phyloP scores from a whole-genome alignment of 2,329 filamentous ascomycete genomes.

The Setomelanomma holmii region DNA sequence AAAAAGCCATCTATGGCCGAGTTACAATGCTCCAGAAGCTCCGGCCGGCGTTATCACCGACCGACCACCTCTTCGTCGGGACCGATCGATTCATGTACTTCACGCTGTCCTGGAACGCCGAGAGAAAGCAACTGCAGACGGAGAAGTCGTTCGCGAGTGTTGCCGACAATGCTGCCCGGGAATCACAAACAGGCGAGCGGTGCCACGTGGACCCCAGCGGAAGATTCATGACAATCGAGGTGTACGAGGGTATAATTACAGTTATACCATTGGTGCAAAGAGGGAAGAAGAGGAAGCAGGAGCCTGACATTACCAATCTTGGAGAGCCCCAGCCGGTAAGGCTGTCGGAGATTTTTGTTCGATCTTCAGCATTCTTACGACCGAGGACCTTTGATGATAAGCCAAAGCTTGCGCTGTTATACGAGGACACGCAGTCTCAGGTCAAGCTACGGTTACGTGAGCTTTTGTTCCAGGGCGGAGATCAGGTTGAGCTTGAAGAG shows the following conservation, averaged over 20 bases:
- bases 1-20: conserved; percentile 81
- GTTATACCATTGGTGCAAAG: conserved; percentile 66
- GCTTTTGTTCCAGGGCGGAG: conserved; percentile 59
- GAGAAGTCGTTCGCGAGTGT: conserved; percentile 67
- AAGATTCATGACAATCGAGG: conserved; percentile 69
- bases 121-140: conserved; percentile 61
- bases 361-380: conserved; percentile 71
- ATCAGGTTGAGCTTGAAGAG: conserved; percentile 62
- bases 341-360: conserved; percentile 71
- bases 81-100: conserved; percentile 93
- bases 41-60: conserved; percentile 73
- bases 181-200: conserved; percentile 82
- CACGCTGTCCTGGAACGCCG: conserved; percentile 80
- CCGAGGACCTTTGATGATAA: conserved; percentile 57
- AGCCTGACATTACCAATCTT: conserved; percentile 62
- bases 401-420: conserved; percentile 70
- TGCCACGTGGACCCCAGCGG: conserved; percentile 85
- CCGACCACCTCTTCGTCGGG: conserved; percentile 89
- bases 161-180: conserved; percentile 67
- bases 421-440: conserved; percentile 66
- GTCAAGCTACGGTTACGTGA: conserved; percentile 64
- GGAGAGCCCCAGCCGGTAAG: conserved; percentile 67
- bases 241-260: conserved; percentile 73
- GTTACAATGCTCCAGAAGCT: conserved; percentile 85
- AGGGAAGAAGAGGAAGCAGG: conserved; percentile 58